Percentiles rank a stretch among this genome's conserved stretches.
Conservation (phyloP, 129 eudicot genomes). For the Flaveria sonorensis region DNA sequence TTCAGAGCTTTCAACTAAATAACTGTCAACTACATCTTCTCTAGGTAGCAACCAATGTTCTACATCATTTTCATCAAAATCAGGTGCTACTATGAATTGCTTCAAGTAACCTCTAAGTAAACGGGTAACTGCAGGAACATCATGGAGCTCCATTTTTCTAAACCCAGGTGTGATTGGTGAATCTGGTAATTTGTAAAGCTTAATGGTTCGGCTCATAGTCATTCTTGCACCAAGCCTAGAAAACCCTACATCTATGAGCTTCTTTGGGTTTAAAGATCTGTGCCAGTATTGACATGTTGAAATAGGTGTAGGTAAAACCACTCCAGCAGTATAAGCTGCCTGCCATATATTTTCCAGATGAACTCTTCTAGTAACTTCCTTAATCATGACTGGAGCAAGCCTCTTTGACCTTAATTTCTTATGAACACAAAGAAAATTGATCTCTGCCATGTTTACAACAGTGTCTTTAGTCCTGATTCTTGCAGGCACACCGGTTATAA, state of each 20-base stretch:
- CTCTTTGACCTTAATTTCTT: conserved; percentile 66
- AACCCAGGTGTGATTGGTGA: conserved; percentile 55
- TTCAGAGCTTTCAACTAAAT: conserved; percentile 52
- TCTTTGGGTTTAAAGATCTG: conserved; percentile 60
- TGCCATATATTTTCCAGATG: conserved; percentile 68
- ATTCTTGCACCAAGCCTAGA: conserved; percentile 67
- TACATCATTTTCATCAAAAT: conserved; percentile 60
- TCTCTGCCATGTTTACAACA: conserved; percentile 58
- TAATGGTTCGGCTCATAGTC: conserved; percentile 67
- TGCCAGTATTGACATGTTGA: conserved; percentile 67
- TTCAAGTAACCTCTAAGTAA: conserved; percentile 47
- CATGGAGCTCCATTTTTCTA: conserved; percentile 63
- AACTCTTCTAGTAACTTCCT: conserved; percentile 67
- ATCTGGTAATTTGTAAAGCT: conserved; percentile 60
- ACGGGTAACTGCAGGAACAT: conserved; percentile 63
- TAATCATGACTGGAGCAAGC: conserved; percentile 67
- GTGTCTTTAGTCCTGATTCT: conserved; percentile 46
- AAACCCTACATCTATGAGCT: conserved; percentile 64
- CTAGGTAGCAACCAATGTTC: conserved; percentile 71
- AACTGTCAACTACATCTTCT: conserved; percentile 58
- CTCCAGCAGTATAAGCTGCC: conserved; percentile 69
- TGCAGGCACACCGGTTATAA: conserved; percentile 61
- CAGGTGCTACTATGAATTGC: conserved; percentile 56
- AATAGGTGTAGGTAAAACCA: conserved; percentile 57
- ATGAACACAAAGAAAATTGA: conserved; percentile 62